phyloP scores from a whole-genome alignment of 2,329 filamentous ascomycete genomes.

The Plenodomus biglobosus region DNA sequence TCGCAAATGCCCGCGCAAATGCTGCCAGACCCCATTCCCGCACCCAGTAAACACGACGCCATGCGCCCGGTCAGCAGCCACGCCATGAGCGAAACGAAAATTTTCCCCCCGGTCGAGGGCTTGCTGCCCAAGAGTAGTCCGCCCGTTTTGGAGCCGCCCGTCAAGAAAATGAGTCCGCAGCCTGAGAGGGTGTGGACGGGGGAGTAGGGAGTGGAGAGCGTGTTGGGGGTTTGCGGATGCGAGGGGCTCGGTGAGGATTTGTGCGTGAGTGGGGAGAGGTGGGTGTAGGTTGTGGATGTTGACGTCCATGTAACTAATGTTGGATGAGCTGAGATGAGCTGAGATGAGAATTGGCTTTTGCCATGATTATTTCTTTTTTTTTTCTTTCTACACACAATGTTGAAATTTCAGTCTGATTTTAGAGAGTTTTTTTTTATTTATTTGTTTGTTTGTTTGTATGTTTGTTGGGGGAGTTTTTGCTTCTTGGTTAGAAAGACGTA shows the following conservation, averaged over 20 bases:
- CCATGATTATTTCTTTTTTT: too few relatives aligned
- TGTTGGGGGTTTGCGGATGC: not conserved
- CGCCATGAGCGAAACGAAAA: slow-evolving; percentile 43
- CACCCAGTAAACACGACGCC: slow-evolving; percentile 52
- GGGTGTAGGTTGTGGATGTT: too few relatives aligned
- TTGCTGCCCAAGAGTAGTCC: slow-evolving; percentile 61
- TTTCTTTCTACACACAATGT: too few relatives aligned
- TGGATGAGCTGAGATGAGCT: too few relatives aligned
- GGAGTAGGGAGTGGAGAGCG: not conserved
- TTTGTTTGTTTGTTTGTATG: too few relatives aligned
- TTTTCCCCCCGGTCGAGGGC: slow-evolving; percentile 60
- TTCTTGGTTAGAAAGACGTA: too few relatives aligned
- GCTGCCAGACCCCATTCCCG: slow-evolving; percentile 42
- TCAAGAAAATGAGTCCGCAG: slow-evolving; percentile 51
- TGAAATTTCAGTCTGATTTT: too few relatives aligned
- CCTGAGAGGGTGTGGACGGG: slow-evolving; percentile 6
- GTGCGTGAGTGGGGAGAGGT: too few relatives aligned
- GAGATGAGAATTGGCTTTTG: too few relatives aligned
- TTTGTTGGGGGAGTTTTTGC: too few relatives aligned
- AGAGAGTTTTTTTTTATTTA: too few relatives aligned
- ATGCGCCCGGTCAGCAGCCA: slow-evolving; percentile 37
- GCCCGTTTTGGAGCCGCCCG: slow-evolving; percentile 62
- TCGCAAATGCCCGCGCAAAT: slow-evolving; percentile 38
- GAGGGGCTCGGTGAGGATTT: not conserved
- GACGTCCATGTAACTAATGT: too few relatives aligned